Evolutionary conservation across 108 stramenopile genomes (phyloP), one percentile per base, ranked within the genome.

Genomic region (Bacterosira constricta): DNA sequence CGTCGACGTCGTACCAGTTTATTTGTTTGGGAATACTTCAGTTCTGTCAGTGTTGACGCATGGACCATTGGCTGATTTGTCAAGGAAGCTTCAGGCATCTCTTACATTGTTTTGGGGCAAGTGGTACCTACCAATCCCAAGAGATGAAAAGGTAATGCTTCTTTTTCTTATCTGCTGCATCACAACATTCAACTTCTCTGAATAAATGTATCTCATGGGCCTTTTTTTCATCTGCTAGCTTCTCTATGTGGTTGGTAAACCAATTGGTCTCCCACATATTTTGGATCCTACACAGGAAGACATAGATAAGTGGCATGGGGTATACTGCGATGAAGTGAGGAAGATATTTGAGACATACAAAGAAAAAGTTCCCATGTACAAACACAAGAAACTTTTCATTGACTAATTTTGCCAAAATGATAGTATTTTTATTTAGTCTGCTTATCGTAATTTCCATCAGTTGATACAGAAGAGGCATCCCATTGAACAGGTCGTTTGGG

Each of bases 21-120:
- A 91, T 63, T 51, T 87, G 20, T 89, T 95, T 71, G 94, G 94
- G 15, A 95, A 95, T 65, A 90, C 94, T 0, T 69, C 71, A 8
- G 74, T 86, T 38, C 64, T 91, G 37, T 72, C 69, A 13, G 82
- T 83, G 1, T 71, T 85, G 54, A 89, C 83, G 67, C 65, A 71
- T 45, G 84, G 73, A 17, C 68, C 75, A n/a, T 54, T 86, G 52
- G 85, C 83, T 35, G 34, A 67, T 12, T 25, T 95, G 26, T 89
- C 86, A 11, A 80, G 91, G 25, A 90, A 88, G 63, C 38, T 90
- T 26, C 83, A 86, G 39, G 82, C 82, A 26, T 78, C 81, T 12
- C 47, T 92, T 45, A 89, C 91, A 18, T 80, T 86, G 46, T 85
- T 91, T 63, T 92, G 88, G 90, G 94, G 94, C 6, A 84, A 85